Evolutionary conservation across 1,284 basidiomycete genomes (phyloP).

Genomic region (Cryptococcus sp.): DNA sequence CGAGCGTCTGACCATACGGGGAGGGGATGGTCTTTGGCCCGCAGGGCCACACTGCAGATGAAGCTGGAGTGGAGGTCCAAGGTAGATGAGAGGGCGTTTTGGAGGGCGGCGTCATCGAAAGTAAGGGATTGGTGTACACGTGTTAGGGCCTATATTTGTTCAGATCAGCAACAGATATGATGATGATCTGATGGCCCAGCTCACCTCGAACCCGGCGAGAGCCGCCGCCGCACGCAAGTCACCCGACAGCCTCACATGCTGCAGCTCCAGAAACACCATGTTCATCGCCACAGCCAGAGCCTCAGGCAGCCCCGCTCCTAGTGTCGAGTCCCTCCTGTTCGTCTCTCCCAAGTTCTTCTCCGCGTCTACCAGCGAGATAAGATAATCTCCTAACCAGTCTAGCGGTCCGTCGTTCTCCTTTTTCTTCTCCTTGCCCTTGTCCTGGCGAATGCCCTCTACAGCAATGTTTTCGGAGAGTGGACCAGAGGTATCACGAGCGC

Average conservation of each 20-base stretch:
- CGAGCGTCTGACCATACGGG: conserved; percentile 35
- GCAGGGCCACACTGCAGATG: conserved; percentile 63
- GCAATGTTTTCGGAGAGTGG: not conserved
- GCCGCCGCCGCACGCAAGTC: conserved; percentile 60
- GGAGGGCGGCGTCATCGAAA: conserved; percentile 4
- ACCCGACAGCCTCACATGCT: conserved; percentile 64
- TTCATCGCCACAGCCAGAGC: conserved; percentile 66
- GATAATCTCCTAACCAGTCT: conserved; percentile 36
- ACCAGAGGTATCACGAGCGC: not conserved
- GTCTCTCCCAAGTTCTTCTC: conserved; percentile 41
- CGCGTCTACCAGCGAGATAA: conserved; percentile 36
- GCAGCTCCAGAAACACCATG: conserved; percentile 70
- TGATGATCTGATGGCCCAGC: too few relatives aligned
- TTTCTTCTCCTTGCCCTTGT: conserved; percentile 28
- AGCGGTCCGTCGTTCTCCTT: conserved; percentile 14
- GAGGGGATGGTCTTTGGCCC: conserved; percentile 42
- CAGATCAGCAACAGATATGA: too few relatives aligned
- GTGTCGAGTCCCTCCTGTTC: not conserved
- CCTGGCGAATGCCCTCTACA: not conserved
- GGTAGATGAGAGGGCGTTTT: conserved; percentile 26
- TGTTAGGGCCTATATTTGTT: conserved; percentile 34
- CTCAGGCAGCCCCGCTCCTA: conserved; percentile 53
- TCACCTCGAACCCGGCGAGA: conserved; percentile 60
- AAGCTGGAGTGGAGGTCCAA: conserved; percentile 48
- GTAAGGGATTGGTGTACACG: conserved; percentile 7